Evolutionary conservation across 2,329 filamentous ascomycete genomes (phyloP).

Genomic region (Fonsecaea monophora): DNA sequence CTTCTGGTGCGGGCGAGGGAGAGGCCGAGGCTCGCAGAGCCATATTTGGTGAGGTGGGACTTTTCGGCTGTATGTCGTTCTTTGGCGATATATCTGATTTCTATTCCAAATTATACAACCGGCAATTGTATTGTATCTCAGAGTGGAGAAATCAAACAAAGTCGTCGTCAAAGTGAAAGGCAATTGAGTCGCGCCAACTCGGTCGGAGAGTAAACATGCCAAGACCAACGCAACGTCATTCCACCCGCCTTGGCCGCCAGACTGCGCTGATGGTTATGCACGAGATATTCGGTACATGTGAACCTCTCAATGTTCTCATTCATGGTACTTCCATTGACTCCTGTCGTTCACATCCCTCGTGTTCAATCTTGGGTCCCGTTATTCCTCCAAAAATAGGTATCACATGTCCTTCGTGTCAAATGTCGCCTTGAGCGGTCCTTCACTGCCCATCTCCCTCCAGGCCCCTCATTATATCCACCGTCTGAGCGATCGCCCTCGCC

Average conservation of each 20-base stretch:
- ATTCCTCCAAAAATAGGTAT: neutral
- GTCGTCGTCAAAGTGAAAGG: neutral
- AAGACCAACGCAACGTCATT: conserved; percentile 8
- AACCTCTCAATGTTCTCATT: neutral
- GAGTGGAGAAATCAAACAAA: neutral
- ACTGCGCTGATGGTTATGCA: too few relatives aligned
- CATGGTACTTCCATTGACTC: neutral
- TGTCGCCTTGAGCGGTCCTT: neutral
- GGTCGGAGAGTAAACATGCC: conserved; percentile 21
- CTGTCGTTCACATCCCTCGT: neutral
- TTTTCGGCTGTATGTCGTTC: neutral
- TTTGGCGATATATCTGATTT: neutral
- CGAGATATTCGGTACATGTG: neutral
- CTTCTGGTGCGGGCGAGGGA: conserved; percentile 60
- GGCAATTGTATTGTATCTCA: neutral
- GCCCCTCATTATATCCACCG: conserved; percentile 27
- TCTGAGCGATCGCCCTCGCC: conserved; percentile 45
- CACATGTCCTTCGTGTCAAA: neutral
- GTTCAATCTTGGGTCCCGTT: conserved; percentile 2
- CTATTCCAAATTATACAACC: neutral
- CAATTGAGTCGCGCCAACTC: neutral
- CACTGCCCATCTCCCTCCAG: conserved; percentile 10
- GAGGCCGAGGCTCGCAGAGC: conserved; percentile 43
- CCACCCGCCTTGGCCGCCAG: neutral
- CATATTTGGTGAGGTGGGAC: conserved; percentile 20